Evolutionary conservation across 306 rosid genomes (phyloP), one percentile per base, ranked within the genome.

Genomic region (Acacia acuminata): DNA sequence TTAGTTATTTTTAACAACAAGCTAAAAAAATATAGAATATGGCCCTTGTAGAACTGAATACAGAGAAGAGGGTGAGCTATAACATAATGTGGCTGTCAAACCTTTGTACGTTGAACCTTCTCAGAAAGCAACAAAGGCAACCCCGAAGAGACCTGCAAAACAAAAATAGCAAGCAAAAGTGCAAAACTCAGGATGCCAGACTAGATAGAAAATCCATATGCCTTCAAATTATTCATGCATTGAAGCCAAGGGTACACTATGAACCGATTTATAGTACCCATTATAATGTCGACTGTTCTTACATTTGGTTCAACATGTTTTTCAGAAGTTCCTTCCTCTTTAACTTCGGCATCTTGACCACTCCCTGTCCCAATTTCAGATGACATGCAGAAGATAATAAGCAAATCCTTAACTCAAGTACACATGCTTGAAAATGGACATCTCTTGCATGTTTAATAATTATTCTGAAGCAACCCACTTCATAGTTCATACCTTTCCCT

Each of bases 71-170:
- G 70, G 53, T 86, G 78, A 77, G 20, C 50, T 53, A 69, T 12
- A 81, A 70, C 38, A 82, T 36, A 80, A 24, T 79, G 61, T 8
- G 83, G 55, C 63, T 80, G 66, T 51, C 87, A 60, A 79, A 95
- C 99, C 99, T 96, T 96, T 70, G 96, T 65, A 40, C 90, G 91
- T 0, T 96, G 94, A 74, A 91, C 97, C 88, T 92, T 96, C 80
- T 96, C 99, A 67, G 99, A 87, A 76, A 96, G 93, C 87, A 94
- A 75, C 91, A 96, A 85, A 70, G 98, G 99, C 88, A 96, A 87
- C 83, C 88, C 91, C 58, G 93, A 90, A 84, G 96, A 91, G 61
- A 87, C 97, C 98, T 93, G 90, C 76, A 82, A 86, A 63, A 78
- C 76, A 85, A 36, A 81, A 63, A 84, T 78, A 5, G 42, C 43